These are phyloP conservation scores for Naganishia onofrii DNA, from an alignment of 768 basidiomycete genomes.

Conservation along the genomic window DNA sequence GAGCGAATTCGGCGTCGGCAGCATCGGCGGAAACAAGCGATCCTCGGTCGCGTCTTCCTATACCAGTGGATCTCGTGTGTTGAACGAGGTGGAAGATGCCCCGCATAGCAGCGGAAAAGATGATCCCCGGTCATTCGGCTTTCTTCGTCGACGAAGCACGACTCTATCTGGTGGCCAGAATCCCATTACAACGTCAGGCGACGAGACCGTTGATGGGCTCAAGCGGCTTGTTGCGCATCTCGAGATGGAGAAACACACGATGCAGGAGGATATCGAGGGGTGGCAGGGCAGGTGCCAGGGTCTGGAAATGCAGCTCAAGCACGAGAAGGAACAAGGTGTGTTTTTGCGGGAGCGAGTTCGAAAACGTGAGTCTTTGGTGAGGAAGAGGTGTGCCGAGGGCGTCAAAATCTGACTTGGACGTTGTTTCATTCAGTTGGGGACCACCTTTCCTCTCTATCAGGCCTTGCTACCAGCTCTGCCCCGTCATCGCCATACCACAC, in stretches of 20 bases:
- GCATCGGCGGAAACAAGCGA: background rate
- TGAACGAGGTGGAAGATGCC: constrained; percentile 15
- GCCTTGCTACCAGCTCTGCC: background rate
- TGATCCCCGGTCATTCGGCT: background rate
- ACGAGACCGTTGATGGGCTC: background rate
- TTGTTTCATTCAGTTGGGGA: background rate
- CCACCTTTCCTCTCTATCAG: constrained; percentile 13
- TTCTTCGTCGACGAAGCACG: background rate
- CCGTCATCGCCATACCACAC: background rate
- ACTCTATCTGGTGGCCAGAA: background rate
- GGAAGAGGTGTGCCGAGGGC: background rate
- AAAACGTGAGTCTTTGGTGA: constrained; percentile 43
- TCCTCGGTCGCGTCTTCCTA: background rate
- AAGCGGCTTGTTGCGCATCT: constrained; percentile 11
- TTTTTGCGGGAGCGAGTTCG: constrained; percentile 66
- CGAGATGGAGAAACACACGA: constrained; percentile 82
- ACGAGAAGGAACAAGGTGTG: constrained; percentile 75
- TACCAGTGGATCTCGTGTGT: constrained; percentile 3
- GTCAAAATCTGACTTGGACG: background rate
- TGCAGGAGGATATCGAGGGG: constrained; percentile 81
- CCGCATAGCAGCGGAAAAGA: background rate
- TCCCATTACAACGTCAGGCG: background rate
- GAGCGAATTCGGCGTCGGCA: background rate
- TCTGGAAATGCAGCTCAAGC: constrained; percentile 67
- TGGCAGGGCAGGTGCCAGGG: constrained; percentile 76